A percentile compares a stretch with the other conserved stretches of the same genome.
Conservation (phyloP, 2,329 filamentous ascomycete species). For the Rosellinia necatrix region DNA sequence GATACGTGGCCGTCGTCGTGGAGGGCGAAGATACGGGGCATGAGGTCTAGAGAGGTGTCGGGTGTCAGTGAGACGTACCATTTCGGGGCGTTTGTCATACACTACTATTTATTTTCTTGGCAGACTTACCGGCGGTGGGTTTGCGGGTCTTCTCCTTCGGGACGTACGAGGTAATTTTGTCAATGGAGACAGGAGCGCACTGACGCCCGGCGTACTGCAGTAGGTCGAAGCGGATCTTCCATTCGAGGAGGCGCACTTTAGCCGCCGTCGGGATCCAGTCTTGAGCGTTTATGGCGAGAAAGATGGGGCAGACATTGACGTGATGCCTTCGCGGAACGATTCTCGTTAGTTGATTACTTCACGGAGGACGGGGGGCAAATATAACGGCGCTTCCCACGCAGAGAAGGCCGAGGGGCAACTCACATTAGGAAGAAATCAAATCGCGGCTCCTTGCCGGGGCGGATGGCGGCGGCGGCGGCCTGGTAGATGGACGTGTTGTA, state of each 20-base stretch:
- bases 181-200: constrained; percentile 61
- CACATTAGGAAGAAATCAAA: constrained; percentile 79
- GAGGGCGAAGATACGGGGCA: constrained; percentile 52
- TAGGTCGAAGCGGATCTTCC: constrained; percentile 78
- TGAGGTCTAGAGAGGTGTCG: constrained; percentile 43
- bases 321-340: constrained; percentile 64
- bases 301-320: constrained; percentile 73
- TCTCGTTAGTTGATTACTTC: neutral
- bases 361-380: neutral
- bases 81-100: too few species aligned
- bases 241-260: constrained; percentile 76
- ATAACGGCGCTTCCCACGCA: fast-evolving
- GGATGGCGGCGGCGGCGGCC: constrained; percentile 61
- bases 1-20: constrained; percentile 81
- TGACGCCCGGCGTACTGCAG: constrained; percentile 73
- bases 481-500: constrained; percentile 64
- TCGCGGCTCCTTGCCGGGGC: constrained; percentile 67
- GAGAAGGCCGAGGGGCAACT: constrained; percentile 34
- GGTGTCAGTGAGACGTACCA: constrained; percentile 1
- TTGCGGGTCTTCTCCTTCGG: constrained; percentile 48
- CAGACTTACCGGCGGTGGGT: constrained; percentile 47
- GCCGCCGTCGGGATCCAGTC: constrained; percentile 62
- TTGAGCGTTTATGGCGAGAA: constrained; percentile 67
- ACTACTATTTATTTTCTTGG: too few species aligned
- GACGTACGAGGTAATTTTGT: constrained; percentile 64